Evolutionary conservation across 2,329 filamentous ascomycete genomes (phyloP), one percentile per base, ranked within the genome.

Genomic region (Fusarium clavum): DNA sequence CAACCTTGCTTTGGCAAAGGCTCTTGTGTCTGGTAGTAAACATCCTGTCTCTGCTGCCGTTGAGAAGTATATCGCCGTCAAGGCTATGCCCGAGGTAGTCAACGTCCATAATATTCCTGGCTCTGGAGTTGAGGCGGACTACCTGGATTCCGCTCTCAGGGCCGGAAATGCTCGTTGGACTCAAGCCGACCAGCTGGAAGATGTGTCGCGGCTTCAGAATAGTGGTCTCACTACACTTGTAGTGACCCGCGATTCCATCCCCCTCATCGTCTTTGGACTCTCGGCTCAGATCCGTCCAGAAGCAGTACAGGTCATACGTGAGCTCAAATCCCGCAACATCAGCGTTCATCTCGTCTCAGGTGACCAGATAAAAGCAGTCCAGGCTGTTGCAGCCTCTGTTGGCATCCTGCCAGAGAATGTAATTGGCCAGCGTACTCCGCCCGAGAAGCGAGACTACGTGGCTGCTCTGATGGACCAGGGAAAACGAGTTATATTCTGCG

Each of bases 121-220:
- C 0, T 43, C 61, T 18, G 61, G 61, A n/a, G 25, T 64, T 0
- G 61, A 63, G 4, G 61, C 58, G 1, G 8, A 48, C 0, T 56
- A 57, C 1, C 9, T 44, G 0, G 24, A 30, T 6, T 61, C 60
- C 8, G 27, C 3, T 4, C 34, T 64, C 11, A 25, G 20, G 43
- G 61, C 58, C 2, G 61, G 61, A 1, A 64, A 64, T 16, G 24
- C 43, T 16, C 58, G 61, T 7, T 64, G 61, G 61, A 64, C 61
- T 22, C 24, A 34, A 1, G 20, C 34, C 2, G 34, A 25, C 1
- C 9, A 30, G 0, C 13, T 64, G 4, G 6, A 48, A 10, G 43
- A 64, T 1, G 48, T 64, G 0, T 25, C 43, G 2, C 48, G 58
- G 1, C 58, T 64, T 5, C 58, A 64, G 5, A 11, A 57, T 0